Percentiles rank a stretch among this genome's conserved stretches.
Conservation (phyloP, 441 rosid species). For the Pelargonium myrrhifolium region DNA sequence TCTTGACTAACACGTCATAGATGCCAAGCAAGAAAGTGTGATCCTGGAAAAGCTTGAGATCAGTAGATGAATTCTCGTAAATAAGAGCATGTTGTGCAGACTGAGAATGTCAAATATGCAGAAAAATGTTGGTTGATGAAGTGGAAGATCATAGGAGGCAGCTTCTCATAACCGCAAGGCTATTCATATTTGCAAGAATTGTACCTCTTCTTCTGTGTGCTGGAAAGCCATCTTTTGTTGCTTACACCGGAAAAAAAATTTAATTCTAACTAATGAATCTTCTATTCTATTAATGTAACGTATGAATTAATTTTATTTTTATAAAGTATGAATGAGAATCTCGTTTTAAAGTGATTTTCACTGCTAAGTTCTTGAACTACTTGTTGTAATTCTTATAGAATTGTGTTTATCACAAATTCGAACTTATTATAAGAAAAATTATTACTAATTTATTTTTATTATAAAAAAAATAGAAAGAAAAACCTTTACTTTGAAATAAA, state of each 20-base stretch:
- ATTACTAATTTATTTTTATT: no score
- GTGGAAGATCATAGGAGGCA: not conserved
- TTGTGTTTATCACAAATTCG: no score
- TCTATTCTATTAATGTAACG: not conserved
- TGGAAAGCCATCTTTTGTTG: not conserved
- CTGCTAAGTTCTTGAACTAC: no score
- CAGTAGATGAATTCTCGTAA: constrained; percentile 34
- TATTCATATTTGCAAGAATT: not conserved
- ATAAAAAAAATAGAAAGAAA: no score
- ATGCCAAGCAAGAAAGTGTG: constrained; percentile 66
- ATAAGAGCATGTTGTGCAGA: not conserved
- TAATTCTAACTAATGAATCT: not conserved
- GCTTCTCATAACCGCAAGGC: not conserved
- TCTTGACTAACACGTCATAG: constrained; percentile 40
- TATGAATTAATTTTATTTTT: no score
- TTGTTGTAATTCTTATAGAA: no score
- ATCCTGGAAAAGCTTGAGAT: constrained; percentile 68
- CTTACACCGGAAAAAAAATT: not conserved
- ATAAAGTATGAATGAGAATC: no score
- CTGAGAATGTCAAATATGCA: not conserved
- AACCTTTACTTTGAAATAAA: no score
- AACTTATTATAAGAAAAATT: no score
- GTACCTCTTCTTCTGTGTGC: not conserved
- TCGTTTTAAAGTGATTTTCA: no score
- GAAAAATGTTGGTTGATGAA: not conserved